Evolutionary conservation across 1,139 yeast species (phyloP).

Genomic region (Candida glucosophila): DNA sequence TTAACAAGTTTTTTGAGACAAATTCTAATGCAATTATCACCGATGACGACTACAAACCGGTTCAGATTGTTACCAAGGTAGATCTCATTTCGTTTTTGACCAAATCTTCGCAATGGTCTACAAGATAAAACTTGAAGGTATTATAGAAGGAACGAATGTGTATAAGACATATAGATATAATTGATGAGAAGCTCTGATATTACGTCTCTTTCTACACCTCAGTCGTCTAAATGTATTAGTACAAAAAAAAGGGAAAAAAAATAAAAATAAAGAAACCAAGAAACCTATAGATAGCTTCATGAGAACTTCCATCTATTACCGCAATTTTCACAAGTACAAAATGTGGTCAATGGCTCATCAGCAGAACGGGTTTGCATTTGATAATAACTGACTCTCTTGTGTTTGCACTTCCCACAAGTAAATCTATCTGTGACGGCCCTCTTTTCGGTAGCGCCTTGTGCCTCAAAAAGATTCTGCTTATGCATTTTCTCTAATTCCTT

Average conservation of each 20-base stretch:
- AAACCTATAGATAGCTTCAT: conserved; percentile 10
- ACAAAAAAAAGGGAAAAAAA: too few species aligned
- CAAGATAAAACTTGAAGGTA: conserved; percentile 8
- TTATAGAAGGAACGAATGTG: too few species aligned
- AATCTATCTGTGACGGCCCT: conserved; percentile 94
- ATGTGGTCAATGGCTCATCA: conserved; percentile 96
- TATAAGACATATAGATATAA: not conserved
- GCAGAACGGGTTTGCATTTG: conserved; percentile 98
- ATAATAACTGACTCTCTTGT: conserved; percentile 91
- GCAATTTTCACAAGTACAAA: conserved; percentile 95
- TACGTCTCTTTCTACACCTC: too few species aligned
- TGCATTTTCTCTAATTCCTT: conserved; percentile 79
- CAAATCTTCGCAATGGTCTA: too few species aligned
- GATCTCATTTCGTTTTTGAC: conserved; percentile 67
- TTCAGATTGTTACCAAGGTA: conserved; percentile 83
- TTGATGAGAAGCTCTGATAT: not conserved
- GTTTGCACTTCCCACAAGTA: conserved; percentile 96
- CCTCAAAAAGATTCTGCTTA: conserved; percentile 86
- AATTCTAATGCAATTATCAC: conserved; percentile 83
- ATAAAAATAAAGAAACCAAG: too few species aligned
- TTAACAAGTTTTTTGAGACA: conserved; percentile 78
- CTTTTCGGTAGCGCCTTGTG: conserved; percentile 97
- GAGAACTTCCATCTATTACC: conserved; percentile 97
- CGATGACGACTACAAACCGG: conserved; percentile 60
- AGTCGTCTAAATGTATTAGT: too few species aligned